Evolutionary conservation across 1,284 basidiomycete genomes (phyloP).

Genomic region (Sanghuangporus baumii): DNA sequence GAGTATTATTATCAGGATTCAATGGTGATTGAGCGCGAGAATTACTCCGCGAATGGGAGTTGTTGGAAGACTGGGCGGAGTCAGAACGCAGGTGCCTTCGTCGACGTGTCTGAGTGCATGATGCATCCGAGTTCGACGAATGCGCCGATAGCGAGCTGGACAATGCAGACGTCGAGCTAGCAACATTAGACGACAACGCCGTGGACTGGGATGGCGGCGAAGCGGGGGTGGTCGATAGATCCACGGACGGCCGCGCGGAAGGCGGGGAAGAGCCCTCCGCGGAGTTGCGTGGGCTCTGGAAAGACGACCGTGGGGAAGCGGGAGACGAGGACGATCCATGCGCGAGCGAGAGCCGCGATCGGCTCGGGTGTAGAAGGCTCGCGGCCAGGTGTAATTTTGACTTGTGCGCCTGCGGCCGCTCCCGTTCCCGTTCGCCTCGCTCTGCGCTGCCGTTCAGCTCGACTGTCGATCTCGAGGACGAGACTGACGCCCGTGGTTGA

Average conservation of each 20-base stretch:
- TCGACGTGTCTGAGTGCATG: not conserved
- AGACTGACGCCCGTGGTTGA: not conserved
- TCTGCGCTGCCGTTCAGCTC: not conserved
- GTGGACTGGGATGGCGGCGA: not conserved
- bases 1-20: not conserved
- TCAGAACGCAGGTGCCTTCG: constrained; percentile 2
- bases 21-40: constrained; percentile 20
- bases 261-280: not conserved
- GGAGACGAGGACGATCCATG: constrained; percentile 15
- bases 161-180: constrained; percentile 7
- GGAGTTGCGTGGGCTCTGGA: constrained; percentile 31
- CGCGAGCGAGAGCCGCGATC: constrained; percentile 1
- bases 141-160: not conserved
- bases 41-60: constrained; percentile 3
- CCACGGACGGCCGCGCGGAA: constrained; percentile 3
- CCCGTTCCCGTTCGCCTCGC: not conserved
- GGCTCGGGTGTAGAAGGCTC: constrained; percentile 25
- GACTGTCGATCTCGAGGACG: not conserved
- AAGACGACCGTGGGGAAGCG: constrained; percentile 31
- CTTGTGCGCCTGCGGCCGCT: constrained; percentile 12
- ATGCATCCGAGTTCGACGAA: not conserved
- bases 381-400: constrained; percentile 25
- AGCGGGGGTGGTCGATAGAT: not conserved
- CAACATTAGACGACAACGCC: not conserved
- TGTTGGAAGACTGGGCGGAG: not conserved